Base-by-base conservation (phyloP, 2,329 filamentous ascomycete species). In the Sphaerostilbella broomeana region DNA sequence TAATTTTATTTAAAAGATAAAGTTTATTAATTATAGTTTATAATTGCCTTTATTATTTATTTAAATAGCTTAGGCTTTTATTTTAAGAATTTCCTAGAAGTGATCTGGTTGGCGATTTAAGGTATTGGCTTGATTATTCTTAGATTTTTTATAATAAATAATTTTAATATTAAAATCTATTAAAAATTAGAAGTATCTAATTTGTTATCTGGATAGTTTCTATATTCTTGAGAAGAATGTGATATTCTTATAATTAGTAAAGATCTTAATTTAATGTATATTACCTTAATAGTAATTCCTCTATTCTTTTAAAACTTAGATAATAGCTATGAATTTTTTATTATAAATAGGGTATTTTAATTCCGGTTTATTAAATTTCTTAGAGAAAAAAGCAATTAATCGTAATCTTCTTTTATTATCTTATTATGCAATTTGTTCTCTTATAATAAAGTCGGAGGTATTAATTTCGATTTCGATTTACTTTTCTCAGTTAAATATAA, bases 281-380 rank as follows among this genome's bases (percentile, higher is more conserved):
- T 16, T 50, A 40, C 24, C 26, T 16, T 32, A 17, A 8, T 51
- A 11, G 21, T 55, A 53, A 13, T 50, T 37, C 43, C 35, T 34
- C 22, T 47, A 56, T 47, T 54, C 40, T 18, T 55, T 48, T 43
- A 54, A 50, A 12, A 24, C n/a, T 33, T 52, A 45, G 30, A 53
- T 35, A 15, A 56, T 54, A 8, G 30, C 29, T 11, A 53, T 31
- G 20, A 55, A 47, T 47, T 51, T 40, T 37, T 53, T 51, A 33
- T 52, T 35, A 27, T 53, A 47, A 7, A 52, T 51, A 15, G 24
- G 15, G 21, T 55, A 55, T 10, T 55, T 55, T 20, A 51, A 27
- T 43, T 56, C 21, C 42, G 38, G n/a, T 28, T 10, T 40, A 33
- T 48, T 27, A 18, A 53, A 24, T 30, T 53, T 49, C n/a, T 49